Percentiles rank a stretch among this genome's conserved stretches.
Conservation (phyloP, 306 rosid genomes). For the Glycine latifolia region DNA sequence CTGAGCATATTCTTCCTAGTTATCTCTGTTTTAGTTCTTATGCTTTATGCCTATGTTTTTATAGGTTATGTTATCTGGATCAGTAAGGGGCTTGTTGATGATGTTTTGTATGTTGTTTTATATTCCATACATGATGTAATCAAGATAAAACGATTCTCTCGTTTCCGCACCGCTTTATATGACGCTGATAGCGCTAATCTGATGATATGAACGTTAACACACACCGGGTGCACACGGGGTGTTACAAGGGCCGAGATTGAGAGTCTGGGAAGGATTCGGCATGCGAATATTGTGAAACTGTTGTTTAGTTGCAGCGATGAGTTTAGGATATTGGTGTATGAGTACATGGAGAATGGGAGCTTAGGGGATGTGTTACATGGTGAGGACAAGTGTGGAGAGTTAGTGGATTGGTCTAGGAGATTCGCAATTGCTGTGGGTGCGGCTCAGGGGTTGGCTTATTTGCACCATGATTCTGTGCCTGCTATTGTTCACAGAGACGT, state of each 20-base stretch:
- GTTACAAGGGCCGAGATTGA: constrained; percentile 78
- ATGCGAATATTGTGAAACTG: constrained; percentile 79
- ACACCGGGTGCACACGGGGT: no score
- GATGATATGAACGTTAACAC: no score
- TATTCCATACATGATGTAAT: no score
- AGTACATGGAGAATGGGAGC: constrained; percentile 85
- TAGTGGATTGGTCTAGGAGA: constrained; percentile 63
- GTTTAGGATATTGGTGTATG: constrained; percentile 66
- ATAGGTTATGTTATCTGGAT: no score
- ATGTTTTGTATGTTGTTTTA: no score
- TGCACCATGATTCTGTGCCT: constrained; percentile 81
- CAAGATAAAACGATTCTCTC: no score
- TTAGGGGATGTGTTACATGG: constrained; percentile 74
- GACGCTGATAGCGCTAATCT: no score
- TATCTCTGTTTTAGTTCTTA: no score
- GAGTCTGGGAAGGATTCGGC: constrained; percentile 76
- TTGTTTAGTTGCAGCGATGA: constrained; percentile 73
- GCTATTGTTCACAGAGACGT: constrained; percentile 82
- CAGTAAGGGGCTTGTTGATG: no score
- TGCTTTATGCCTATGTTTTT: no score
- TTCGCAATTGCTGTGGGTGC: constrained; percentile 68
- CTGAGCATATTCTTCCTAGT: no score
- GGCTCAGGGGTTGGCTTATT: constrained; percentile 76
- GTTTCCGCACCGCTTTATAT: no score
- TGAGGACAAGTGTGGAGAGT: constrained; percentile 48